Evolutionary conservation across 1,139 yeast species (phyloP).

Genomic region (Komagataea norvegica): DNA sequence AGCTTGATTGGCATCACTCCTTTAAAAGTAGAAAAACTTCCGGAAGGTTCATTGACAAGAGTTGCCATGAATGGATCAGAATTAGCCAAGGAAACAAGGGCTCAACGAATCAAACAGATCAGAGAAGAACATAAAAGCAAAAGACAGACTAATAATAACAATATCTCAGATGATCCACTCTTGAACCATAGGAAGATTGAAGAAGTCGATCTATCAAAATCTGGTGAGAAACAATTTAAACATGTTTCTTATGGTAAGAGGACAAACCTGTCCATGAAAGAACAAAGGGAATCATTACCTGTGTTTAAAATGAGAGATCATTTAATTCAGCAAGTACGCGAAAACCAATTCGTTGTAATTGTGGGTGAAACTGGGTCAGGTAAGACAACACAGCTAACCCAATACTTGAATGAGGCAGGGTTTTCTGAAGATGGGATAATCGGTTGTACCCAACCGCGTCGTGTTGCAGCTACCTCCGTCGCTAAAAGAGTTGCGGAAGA

Average conservation of each 20-base stretch:
- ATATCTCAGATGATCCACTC: slow-evolving; percentile 25
- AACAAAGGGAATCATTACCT: slow-evolving; percentile 69
- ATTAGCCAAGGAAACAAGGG: slow-evolving; percentile 61
- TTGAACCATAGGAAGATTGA: slow-evolving; percentile 23
- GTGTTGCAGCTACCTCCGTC: slow-evolving; percentile 69
- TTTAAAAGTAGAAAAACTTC: slow-evolving; percentile 56
- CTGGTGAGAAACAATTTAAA: slow-evolving; percentile 33
- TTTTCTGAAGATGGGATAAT: slow-evolving; percentile 52
- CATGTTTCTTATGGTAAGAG: slow-evolving; percentile 51
- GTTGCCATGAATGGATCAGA: slow-evolving; percentile 77
- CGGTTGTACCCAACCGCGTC: slow-evolving; percentile 71
- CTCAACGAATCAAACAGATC: slow-evolving; percentile 47
- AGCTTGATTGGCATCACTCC: slow-evolving; percentile 43
- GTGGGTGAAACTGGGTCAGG: slow-evolving; percentile 99
- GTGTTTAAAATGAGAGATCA: slow-evolving; percentile 60
- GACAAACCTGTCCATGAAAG: slow-evolving; percentile 44
- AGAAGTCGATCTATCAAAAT: slow-evolving; percentile 36
- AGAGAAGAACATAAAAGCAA: slow-evolving; percentile 33
- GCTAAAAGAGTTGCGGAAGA: slow-evolving; percentile 68
- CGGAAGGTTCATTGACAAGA: slow-evolving; percentile 74
- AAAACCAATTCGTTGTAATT: slow-evolving; percentile 72
- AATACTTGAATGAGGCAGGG: slow-evolving; percentile 79
- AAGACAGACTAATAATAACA: slow-evolving; percentile 8
- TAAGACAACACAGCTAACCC: slow-evolving; percentile 92
- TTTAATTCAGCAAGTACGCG: slow-evolving; percentile 51